Evolutionary conservation across 768 basidiomycete species (phyloP).

Genomic region (Postia placenta): DNA sequence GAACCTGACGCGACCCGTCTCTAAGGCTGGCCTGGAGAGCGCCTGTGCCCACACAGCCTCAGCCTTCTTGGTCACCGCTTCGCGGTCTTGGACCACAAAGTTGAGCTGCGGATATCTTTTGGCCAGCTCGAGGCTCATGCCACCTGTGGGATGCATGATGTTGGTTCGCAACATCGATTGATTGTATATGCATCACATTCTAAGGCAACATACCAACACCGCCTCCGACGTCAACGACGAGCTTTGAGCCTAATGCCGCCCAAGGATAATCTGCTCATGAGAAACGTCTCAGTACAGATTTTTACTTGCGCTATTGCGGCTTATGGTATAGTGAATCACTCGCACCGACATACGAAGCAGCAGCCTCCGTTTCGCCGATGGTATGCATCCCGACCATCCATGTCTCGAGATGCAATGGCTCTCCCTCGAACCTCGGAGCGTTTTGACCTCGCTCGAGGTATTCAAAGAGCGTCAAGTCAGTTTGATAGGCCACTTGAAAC

Average conservation of each 20-base stretch:
- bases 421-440: constrained; percentile 1
- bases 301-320: no score
- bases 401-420: constrained; percentile 6
- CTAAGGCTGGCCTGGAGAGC: neutral
- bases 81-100: constrained; percentile 17
- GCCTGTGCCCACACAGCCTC: constrained; percentile 1
- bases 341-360: constrained; percentile 2
- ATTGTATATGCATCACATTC: neutral
- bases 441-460: constrained; percentile 7
- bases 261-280: constrained; percentile 2
- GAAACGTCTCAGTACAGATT: constrained; percentile 2
- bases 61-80: constrained; percentile 8
- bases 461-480: constrained; percentile 1
- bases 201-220: constrained; percentile 8
- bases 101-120: constrained; percentile 11
- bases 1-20: constrained; percentile 1
- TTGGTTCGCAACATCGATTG: neutral
- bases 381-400: constrained; percentile 5
- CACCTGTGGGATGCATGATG: neutral
- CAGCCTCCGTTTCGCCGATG: neutral
- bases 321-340: neutral
- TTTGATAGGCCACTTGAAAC: neutral
- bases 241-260: neutral
- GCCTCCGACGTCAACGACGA: constrained; percentile 10
- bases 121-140: constrained; percentile 10